Evolutionary conservation across 2,329 filamentous ascomycete genomes (phyloP).

Genomic region (Furcasterigmium furcatum): DNA sequence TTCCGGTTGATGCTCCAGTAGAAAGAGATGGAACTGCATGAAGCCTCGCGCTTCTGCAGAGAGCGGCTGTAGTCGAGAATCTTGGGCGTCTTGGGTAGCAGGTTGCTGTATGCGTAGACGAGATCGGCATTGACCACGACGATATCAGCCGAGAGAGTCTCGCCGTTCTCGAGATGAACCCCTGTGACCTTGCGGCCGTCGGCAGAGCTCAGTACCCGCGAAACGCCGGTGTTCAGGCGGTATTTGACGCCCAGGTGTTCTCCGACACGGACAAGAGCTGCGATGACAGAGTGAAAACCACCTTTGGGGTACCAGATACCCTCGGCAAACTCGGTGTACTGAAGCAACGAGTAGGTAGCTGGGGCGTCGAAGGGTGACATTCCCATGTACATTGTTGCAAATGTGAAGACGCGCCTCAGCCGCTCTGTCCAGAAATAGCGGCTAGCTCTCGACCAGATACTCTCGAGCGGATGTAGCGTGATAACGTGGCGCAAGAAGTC

Average conservation of each 20-base stretch:
- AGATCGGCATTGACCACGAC: constrained; percentile 72
- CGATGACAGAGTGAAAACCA: constrained; percentile 65
- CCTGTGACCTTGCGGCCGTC: constrained; percentile 54
- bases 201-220: constrained; percentile 46
- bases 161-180: constrained; percentile 55
- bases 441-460: constrained; percentile 62
- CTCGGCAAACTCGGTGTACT: constrained; percentile 73
- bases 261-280: constrained; percentile 61
- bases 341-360: constrained; percentile 68
- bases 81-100: constrained; percentile 48
- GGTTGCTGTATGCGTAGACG: constrained; percentile 70
- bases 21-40: constrained; percentile 73
- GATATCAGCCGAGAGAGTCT: constrained; percentile 58
- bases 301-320: constrained; percentile 74
- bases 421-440: constrained; percentile 70
- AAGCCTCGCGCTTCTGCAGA: constrained; percentile 49
- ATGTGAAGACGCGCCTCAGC: constrained; percentile 68
- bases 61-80: constrained; percentile 27
- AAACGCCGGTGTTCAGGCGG: constrained; percentile 55
- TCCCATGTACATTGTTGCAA: constrained; percentile 80
- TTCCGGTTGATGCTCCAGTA: constrained; percentile 66
- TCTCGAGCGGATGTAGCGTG: constrained; percentile 66
- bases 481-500: constrained; percentile 57
- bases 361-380: constrained; percentile 77
- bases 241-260: constrained; percentile 60